Percentiles rank a stretch among this genome's conserved stretches.
Evolutionary conservation across 805 yeast species (phyloP).

Genomic region (Ascoidea asiatica): DNA sequence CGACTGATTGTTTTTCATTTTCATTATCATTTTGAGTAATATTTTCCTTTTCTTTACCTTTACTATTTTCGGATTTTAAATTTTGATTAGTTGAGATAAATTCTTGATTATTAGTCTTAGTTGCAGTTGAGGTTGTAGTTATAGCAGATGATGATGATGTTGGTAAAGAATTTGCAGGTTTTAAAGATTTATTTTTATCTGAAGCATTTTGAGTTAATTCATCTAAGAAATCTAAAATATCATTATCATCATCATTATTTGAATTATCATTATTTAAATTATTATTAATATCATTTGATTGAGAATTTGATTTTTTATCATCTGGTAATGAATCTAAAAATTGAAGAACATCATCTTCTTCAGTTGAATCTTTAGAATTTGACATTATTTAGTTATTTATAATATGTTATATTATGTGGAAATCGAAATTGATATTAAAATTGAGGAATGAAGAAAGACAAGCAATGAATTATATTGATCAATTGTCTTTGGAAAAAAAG

Average conservation of each 20-base stretch:
- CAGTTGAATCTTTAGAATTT: conserved; percentile 19
- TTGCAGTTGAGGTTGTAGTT: not conserved
- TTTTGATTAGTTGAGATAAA: not conserved
- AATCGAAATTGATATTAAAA: too few relatives aligned
- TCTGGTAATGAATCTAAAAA: conserved; percentile 74
- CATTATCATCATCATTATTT: conserved; percentile 24
- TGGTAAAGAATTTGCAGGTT: conserved; percentile 14
- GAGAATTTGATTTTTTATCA: conserved; percentile 20
- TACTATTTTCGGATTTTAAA: conserved; percentile 9
- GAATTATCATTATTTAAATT: conserved; percentile 18
- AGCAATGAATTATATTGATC: too few relatives aligned
- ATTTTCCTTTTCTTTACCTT: conserved; percentile 14
- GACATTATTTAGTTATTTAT: conserved; percentile 1
- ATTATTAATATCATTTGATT: conserved; percentile 14
- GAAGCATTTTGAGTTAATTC: conserved; percentile 56
- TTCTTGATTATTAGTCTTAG: not conserved
- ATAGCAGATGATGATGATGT: not conserved
- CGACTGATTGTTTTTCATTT: not conserved
- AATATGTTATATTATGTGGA: too few relatives aligned
- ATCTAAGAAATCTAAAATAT: conserved; percentile 35
- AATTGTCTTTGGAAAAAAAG: too few relatives aligned
- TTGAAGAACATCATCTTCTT: conserved; percentile 66
- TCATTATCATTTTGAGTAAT: not conserved
- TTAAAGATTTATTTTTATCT: conserved; percentile 16
- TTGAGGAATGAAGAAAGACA: too few relatives aligned